Conservation (phyloP, 352 stramenopile species). For the Phytophthora colocasiae region DNA sequence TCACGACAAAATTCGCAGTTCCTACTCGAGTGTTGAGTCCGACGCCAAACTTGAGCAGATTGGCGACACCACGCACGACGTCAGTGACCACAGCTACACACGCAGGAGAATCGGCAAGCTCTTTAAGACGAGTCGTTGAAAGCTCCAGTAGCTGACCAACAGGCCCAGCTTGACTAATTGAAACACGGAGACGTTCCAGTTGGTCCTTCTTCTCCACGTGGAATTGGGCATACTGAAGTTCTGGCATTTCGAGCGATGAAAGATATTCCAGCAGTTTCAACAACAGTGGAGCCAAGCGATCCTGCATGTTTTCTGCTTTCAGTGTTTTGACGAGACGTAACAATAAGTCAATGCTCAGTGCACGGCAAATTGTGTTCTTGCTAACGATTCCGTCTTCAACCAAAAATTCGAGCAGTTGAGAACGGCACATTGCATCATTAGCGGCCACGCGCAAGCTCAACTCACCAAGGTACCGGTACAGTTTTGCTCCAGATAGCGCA, state of each 20-base stretch:
- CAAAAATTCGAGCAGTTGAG: slow-evolving; percentile 70
- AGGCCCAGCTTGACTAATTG: slow-evolving; percentile 74
- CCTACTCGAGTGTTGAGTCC: slow-evolving; percentile 85
- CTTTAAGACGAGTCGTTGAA: slow-evolving; percentile 61
- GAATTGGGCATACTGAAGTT: slow-evolving; percentile 88
- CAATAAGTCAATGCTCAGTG: slow-evolving; percentile 76
- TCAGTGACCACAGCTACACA: slow-evolving; percentile 63
- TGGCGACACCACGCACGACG: slow-evolving; percentile 54
- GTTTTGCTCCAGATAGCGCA: slow-evolving; percentile 66
- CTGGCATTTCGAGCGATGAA: slow-evolving; percentile 85
- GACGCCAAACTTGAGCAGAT: slow-evolving; percentile 77
- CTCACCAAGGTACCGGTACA: slow-evolving; percentile 78
- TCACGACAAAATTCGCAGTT: slow-evolving; percentile 80
- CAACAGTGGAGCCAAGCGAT: slow-evolving; percentile 61
- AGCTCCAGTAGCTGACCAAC: slow-evolving; percentile 78
- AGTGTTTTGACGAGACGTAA: slow-evolving; percentile 77
- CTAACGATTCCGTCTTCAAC: slow-evolving; percentile 72
- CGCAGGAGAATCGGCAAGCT: slow-evolving; percentile 46
- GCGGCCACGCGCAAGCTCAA: slow-evolving; percentile 72
- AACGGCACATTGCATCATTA: slow-evolving; percentile 54
- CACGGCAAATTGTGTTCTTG: slow-evolving; percentile 71
- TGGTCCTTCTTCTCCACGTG: slow-evolving; percentile 88
- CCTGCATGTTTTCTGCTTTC: slow-evolving; percentile 57
- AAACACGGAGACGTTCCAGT: slow-evolving; percentile 79
- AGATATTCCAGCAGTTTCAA: slow-evolving; percentile 80